phyloP scores from a whole-genome alignment of 2,329 filamentous ascomycete species.

The Emmonsiellopsis sp. region DNA sequence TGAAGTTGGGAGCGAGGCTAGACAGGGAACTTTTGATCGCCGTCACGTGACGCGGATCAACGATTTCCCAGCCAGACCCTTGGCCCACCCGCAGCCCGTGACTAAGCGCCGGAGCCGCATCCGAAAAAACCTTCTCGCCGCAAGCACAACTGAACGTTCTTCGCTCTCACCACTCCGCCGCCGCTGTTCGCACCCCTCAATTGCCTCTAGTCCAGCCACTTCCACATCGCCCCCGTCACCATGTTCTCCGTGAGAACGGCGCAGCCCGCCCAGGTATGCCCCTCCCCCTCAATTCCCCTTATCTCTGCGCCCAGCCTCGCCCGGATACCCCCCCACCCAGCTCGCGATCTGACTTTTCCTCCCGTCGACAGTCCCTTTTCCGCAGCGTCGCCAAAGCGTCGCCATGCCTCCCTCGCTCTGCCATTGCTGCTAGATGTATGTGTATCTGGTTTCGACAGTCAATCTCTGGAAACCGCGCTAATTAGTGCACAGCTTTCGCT shows the following conservation, averaged over 20 bases:
- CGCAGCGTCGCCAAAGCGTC: constrained; percentile 42
- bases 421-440: constrained; percentile 48
- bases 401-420: constrained; percentile 39
- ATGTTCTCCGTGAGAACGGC: constrained; percentile 34
- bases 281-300: background rate
- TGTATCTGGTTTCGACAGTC: constrained; percentile 8
- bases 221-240: constrained; percentile 12
- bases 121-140: no score
- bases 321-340: constrained; percentile 26
- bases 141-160: background rate
- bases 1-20: no score
- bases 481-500: constrained; percentile 48
- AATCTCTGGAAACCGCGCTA: background rate
- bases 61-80: no score
- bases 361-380: constrained; percentile 44
- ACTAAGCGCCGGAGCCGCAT: no score
- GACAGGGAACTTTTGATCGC: no score
- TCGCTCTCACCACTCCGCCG: background rate
- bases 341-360: constrained; percentile 30
- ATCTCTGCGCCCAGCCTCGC: constrained; percentile 23
- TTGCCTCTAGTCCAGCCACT: background rate
- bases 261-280: constrained; percentile 32
- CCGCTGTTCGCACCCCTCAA: background rate
- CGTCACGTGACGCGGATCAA: no score
- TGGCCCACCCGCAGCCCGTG: no score